phyloP scores from a whole-genome alignment of 345 rosid species.

The Aquilaria sinensis region DNA sequence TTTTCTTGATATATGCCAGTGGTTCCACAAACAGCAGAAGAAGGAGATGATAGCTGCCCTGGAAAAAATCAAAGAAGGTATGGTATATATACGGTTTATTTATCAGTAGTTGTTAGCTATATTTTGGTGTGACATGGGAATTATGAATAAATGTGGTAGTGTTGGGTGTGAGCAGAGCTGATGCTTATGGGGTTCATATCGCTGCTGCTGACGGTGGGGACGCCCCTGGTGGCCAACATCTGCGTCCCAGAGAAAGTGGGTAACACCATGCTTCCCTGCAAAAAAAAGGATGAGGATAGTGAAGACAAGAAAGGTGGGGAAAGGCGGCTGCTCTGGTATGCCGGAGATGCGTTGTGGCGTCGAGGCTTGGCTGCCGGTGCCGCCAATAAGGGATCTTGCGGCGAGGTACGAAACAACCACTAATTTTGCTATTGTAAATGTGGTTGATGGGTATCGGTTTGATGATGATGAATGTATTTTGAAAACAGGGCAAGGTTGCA shows the following conservation, averaged over 20 bases:
- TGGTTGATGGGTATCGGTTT: not conserved
- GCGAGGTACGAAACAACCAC: not conserved
- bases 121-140: not conserved
- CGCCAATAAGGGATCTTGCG: conserved; percentile 25
- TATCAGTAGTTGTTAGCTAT: too few relatives aligned
- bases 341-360: conserved; percentile 20
- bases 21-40: conserved; percentile 45
- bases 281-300: not conserved
- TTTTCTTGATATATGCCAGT: conserved; percentile 20
- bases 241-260: conserved; percentile 38
- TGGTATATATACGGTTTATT: not conserved
- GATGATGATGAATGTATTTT: not conserved
- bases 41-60: conserved; percentile 52
- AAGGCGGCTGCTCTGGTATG: conserved; percentile 32
- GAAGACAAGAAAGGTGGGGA: not conserved
- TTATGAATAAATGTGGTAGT: not conserved
- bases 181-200: conserved; percentile 69
- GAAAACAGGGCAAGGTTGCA: conserved; percentile 28
- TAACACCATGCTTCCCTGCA: conserved; percentile 52
- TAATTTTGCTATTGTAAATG: not conserved
- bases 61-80: conserved; percentile 58
- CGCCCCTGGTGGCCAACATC: conserved; percentile 28
- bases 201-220: conserved; percentile 39
- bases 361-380: conserved; percentile 32
- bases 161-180: conserved; percentile 32